Percentiles rank a stretch among this genome's conserved stretches.
Evolutionary conservation across 1,284 basidiomycete species (phyloP).

Genomic region (Ganoderma boninense): DNA sequence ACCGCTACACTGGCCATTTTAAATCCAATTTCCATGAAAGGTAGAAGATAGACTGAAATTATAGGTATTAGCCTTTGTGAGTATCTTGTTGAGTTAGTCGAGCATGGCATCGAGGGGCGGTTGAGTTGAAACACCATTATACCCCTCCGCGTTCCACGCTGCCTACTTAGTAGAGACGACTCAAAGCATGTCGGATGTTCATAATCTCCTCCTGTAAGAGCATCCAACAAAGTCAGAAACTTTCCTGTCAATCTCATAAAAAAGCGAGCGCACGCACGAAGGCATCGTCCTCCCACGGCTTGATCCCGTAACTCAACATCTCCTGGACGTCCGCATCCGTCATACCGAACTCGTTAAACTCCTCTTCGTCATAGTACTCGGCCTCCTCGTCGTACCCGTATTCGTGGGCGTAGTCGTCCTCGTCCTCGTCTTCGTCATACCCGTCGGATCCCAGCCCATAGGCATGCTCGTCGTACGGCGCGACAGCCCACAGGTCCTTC

Average conservation of each 20-base stretch:
- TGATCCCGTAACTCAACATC: slow-evolving; percentile 49
- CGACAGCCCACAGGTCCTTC: slow-evolving; percentile 13
- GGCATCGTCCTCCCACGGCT: slow-evolving; percentile 56
- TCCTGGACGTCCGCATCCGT: slow-evolving; percentile 47
- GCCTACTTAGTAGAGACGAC: neutral
- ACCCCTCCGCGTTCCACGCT: neutral
- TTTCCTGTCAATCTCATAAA: too few relatives aligned
- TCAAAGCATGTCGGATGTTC: neutral
- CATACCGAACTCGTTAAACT: slow-evolving; percentile 44
- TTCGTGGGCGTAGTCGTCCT: neutral
- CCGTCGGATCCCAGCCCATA: slow-evolving; percentile 6
- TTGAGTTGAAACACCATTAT: neutral
- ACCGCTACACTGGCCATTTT: too few relatives aligned
- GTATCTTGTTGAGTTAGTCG: neutral
- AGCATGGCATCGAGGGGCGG: neutral
- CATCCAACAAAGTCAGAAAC: neutral
- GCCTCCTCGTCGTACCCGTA: neutral
- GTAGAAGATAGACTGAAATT: neutral
- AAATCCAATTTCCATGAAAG: too few relatives aligned
- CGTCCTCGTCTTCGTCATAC: slow-evolving; percentile 3
- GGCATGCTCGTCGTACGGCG: slow-evolving; percentile 11
- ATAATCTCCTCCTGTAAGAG: slow-evolving; percentile 2
- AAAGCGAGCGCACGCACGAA: slow-evolving; percentile 43
- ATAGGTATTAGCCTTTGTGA: neutral
- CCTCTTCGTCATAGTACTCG: slow-evolving; percentile 30